A percentile compares a stretch with the other conserved stretches of the same genome.
Evolutionary conservation across 1,139 yeast genomes (phyloP).

Genomic region (Protomyces inouyei): DNA sequence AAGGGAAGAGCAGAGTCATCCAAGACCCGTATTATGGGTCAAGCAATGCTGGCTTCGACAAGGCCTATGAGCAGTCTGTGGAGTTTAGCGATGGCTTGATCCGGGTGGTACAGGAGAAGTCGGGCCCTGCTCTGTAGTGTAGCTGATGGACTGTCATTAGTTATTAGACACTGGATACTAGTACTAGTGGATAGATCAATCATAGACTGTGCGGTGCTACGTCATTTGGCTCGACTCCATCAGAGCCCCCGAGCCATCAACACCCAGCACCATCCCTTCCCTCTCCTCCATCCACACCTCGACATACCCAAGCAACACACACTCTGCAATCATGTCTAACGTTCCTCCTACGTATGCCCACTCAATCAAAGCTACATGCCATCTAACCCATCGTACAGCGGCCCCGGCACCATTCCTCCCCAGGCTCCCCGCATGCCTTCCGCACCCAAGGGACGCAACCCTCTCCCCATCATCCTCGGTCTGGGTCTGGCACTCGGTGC

Average conservation of each 20-base stretch:
- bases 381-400: neutral
- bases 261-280: neutral
- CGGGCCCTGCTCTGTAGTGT: neutral
- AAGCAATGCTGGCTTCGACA: slow-evolving; percentile 8
- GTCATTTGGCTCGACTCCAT: too few relatives aligned
- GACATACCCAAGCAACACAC: neutral
- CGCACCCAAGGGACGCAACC: slow-evolving; percentile 8
- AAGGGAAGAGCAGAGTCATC: neutral
- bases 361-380: neutral
- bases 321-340: neutral
- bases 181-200: too few relatives aligned
- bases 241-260: neutral
- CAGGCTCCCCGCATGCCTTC: slow-evolving; percentile 3
- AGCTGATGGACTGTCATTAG: too few relatives aligned
- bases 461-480: slow-evolving; percentile 17
- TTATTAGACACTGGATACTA: too few relatives aligned
- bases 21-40: slow-evolving; percentile 29
- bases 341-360: neutral
- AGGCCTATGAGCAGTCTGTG: slow-evolving; percentile 12
- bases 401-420: neutral
- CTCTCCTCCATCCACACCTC: neutral
- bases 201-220: too few relatives aligned
- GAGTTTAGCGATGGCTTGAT: slow-evolving; percentile 7
- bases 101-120: neutral
- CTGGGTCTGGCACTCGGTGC: slow-evolving; percentile 23